phyloP scores from a whole-genome alignment of 2,329 filamentous ascomycete species.

The Trichoderma atrobrunneum region DNA sequence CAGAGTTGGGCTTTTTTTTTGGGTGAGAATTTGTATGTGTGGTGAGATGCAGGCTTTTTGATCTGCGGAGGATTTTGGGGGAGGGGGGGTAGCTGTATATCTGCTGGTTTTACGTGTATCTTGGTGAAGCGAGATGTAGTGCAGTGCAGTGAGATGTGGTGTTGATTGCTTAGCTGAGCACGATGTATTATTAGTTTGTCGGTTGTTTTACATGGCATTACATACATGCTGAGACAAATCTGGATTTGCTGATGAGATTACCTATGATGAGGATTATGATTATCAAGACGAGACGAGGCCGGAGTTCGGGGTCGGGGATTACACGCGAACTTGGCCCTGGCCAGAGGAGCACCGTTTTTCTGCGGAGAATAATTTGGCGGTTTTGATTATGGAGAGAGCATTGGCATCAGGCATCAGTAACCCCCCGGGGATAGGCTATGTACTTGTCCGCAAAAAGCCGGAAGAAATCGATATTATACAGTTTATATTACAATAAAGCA shows the following conservation, averaged over 20 bases:
- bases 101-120: not conserved
- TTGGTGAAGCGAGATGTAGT: not conserved
- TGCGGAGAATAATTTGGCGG: slow-evolving; percentile 5
- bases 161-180: not conserved
- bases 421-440: not conserved
- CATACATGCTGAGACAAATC: not conserved
- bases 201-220: not conserved
- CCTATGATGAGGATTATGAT: not conserved
- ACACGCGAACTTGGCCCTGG: not conserved
- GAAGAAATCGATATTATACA: not conserved
- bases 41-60: not conserved
- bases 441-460: not conserved
- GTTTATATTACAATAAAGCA: no score
- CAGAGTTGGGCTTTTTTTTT: not conserved
- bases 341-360: not conserved
- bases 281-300: not conserved
- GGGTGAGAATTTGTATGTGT: not conserved
- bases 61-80: not conserved
- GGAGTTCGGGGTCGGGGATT: slow-evolving; percentile 10
- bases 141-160: not conserved
- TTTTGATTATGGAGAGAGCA: not conserved
- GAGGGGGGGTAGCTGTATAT: not conserved
- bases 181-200: not conserved
- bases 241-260: not conserved
- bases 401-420: not conserved